Base-by-base conservation (phyloP, 257 asterid species). In the Solanum paucissectum region DNA sequence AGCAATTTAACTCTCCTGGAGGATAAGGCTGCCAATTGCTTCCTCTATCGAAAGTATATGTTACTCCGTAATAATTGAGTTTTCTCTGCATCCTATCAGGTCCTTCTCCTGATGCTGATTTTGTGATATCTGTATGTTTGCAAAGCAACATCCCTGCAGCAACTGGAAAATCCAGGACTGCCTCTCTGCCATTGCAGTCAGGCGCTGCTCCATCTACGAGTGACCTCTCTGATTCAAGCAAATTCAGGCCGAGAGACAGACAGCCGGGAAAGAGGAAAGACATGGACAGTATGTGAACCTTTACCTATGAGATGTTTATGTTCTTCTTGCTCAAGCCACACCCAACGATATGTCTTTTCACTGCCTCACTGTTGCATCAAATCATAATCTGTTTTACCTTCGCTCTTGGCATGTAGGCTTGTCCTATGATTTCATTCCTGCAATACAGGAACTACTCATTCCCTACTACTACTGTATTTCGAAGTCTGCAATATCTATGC, bases 41-140 rank as follows among this genome's bases (percentile, higher is more conserved):
- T 9, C 46, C 40, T 44, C 40, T 81, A 46, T 46, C 3, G 0
- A 32, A 81, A 46, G 27, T 81, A 46, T 46, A 29, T 20, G 68
- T 71, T 12, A 4, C 74, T 74, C 76, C 58, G 49, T 86, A 72
- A 34, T 77, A 86, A 46, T 72, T 86, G 40, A 49, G 42, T 85
- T 21, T 83, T 85, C 85, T 66, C 13, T 90, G 87, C 29, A 36
- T 82, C 90, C 89, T 87, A 89, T 71, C 90, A 97, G 99, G 99
- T 88, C 99, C 99, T 37, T 92, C 96, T 10, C 99, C 98, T 10
- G 98, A 96, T 88, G 95, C 93, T 62, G 99, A 97, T 91, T 90
- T 94, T 89, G 98, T 97, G 88, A 89, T 97, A 91, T 95, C 99
- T 76, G 90, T 96, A 92, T 96, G 98, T 83, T 92, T 97, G 95